Base-by-base conservation (phyloP, 2,329 filamentous ascomycete genomes). In the Paradendryphiella salina region DNA sequence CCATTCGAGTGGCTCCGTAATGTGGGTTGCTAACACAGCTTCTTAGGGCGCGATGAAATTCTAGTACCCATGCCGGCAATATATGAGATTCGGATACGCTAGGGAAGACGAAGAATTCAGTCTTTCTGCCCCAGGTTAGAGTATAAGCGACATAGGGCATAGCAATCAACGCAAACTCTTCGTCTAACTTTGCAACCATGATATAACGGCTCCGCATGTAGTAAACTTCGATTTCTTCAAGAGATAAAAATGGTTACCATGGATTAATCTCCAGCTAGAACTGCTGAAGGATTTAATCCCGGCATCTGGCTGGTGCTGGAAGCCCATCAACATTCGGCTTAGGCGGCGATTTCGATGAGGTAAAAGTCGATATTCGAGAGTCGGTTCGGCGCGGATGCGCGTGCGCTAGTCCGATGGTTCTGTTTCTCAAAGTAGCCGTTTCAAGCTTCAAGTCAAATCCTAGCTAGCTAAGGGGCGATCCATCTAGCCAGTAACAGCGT, bases 341-440 rank as follows among this genome's bases (percentile, higher is more conserved):
- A 10, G 6, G 23, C 23, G 10, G 23, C 23, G 23, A 26, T 26
- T 26, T 26, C 8, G 3, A 26, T 26, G 23, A 26, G 8, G 23
- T 26, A 26, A 26, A 26, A 26, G 23, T 10, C 23, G 23, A 26
- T 26, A 34, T 44, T 26, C 11, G 8, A 18, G 28, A 10, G 15
- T 32, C 42, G 47, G 47, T 52, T 35, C 52, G 48, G 43, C 32
- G 40, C 39, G 43, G 36, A 44, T 7, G 18, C 37, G 15, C 13
- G 7, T 26, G 14, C 39, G 39, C 52, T 52, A 55, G 26, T 34
- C 33, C 20, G 28, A 18, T 17, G 3, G 39, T 31, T n/a, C 14
- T 37, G 26, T n/a, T 21, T 18, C 35, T 29, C 48, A 39, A 48
- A 46, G 31, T 21, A 44, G 26, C 38, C 31, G 52, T 55, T 55